Base-by-base conservation (phyloP, 176 grass and related monocot species). In the Microstegium vimineum region DNA sequence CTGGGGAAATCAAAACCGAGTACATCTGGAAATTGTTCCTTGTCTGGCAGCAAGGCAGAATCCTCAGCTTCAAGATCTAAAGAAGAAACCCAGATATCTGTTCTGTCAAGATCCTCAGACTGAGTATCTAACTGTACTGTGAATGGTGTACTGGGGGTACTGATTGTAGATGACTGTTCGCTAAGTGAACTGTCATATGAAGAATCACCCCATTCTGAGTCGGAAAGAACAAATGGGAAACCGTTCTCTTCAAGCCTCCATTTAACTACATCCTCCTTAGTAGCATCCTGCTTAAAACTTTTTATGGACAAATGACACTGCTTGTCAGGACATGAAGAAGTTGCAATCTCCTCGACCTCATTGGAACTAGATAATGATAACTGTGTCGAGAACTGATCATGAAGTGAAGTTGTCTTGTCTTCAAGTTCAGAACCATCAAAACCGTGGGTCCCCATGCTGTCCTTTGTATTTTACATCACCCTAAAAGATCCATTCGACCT, bases 41-140 rank as follows among this genome's bases (percentile, higher is more conserved):
- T 84, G 22, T 77, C 84, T 73, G 70, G 65, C 60, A 87, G 62
- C 65, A 92, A 67, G 28, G 74, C 27, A 11, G 72, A 84, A 32
- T 89, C 84, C 71, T 92, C 87, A 4, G 28, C 60, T 14, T 87
- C 62, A 22, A 92, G 90, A 81, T 84, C 72, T 16, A 89, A 78
- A 52, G 66, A 89, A 36, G 90, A 69, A 17, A 89, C 76, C 90
- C 90, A 89, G 9, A 89, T 92, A 46, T 89, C 77, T n/a, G 84
- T 78, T 84, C 66, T 68, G 41, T 89, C 90, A 83, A 81, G 32
- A 62, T 92, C 59, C 43, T 79, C 36, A 18, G 80, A 74, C 13
- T 18, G 79, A 26, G 42, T 81, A 83, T 81, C 83, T 38, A 73
- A 69, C 33, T 78, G 38, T 61, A 28, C 16, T 22, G 33, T 77